Percentiles rank a stretch among this genome's conserved stretches.
phyloP scores from a whole-genome alignment of 2,329 filamentous ascomycete species.

The Monilinia laxa region DNA sequence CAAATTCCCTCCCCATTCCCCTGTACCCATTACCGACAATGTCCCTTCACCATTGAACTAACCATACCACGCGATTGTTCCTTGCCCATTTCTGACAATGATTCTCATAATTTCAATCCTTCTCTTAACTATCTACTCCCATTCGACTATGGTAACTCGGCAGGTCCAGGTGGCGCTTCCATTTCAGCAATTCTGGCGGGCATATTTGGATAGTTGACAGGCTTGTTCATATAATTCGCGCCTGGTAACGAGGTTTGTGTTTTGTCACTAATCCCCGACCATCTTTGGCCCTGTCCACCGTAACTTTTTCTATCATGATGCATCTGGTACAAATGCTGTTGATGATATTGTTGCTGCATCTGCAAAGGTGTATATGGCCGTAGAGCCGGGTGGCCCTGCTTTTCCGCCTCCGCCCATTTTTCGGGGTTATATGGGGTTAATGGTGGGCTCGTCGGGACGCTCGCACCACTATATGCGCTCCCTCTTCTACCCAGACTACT shows the following conservation, averaged over 20 bases:
- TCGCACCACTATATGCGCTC: conserved; percentile 10
- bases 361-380: neutral
- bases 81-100: neutral
- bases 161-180: conserved; percentile 14
- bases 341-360: conserved; percentile 10
- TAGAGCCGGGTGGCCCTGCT: conserved; percentile 2
- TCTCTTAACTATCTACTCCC: too few species aligned
- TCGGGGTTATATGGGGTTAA: conserved; percentile 20
- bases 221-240: conserved; percentile 5
- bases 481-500: conserved; percentile 14
- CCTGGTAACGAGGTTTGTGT: neutral
- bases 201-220: conserved; percentile 5
- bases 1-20: neutral
- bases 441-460: conserved; percentile 1
- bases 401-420: conserved; percentile 17
- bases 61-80: neutral
- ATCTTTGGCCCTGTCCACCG: conserved; percentile 7
- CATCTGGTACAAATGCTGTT: neutral
- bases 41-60: neutral
- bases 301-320: conserved; percentile 16
- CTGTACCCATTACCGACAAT: neutral
- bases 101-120: neutral
- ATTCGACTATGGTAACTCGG: conserved; percentile 14
- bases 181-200: conserved; percentile 16
- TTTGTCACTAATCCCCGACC: conserved; percentile 12